Conservation (phyloP, 2,329 filamentous ascomycete species). For the Cytospora schulzeri region DNA sequence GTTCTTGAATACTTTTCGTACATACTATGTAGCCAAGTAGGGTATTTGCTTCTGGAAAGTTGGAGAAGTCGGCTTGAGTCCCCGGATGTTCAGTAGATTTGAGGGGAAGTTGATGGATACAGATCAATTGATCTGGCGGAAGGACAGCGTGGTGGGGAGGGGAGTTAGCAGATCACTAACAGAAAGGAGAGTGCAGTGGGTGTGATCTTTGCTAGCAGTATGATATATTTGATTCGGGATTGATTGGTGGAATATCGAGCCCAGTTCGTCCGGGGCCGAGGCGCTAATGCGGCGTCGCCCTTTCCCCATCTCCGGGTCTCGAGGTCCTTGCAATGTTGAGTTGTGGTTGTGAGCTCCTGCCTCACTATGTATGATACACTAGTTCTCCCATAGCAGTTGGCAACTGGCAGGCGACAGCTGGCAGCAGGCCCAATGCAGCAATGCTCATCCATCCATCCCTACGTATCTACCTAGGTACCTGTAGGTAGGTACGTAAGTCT, state of each 20-base stretch:
- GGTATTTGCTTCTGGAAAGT: not conserved
- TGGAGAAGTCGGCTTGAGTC: not conserved
- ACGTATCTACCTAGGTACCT: too few relatives aligned
- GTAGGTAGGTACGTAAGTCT: too few relatives aligned
- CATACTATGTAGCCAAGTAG: too few relatives aligned
- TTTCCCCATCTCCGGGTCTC: not conserved
- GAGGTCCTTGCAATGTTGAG: too few relatives aligned
- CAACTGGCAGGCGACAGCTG: not conserved
- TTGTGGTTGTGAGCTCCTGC: too few relatives aligned
- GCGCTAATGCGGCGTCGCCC: not conserved
- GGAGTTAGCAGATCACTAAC: not conserved
- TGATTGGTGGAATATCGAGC: not conserved
- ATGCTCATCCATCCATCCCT: not conserved
- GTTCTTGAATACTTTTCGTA: too few relatives aligned
- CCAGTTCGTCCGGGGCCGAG: not conserved
- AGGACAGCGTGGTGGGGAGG: not conserved
- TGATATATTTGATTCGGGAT: not conserved
- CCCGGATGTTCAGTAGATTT: not conserved
- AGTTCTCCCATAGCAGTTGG: not conserved
- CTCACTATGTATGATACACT: too few relatives aligned
- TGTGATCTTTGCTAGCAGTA: not conserved
- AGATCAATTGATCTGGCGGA: too few relatives aligned
- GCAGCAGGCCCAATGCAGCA: not conserved
- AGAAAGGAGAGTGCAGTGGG: too few relatives aligned
- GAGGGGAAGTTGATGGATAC: not conserved